Base-by-base conservation (phyloP, 352 stramenopile genomes). In the Phytophthora sojae region DNA sequence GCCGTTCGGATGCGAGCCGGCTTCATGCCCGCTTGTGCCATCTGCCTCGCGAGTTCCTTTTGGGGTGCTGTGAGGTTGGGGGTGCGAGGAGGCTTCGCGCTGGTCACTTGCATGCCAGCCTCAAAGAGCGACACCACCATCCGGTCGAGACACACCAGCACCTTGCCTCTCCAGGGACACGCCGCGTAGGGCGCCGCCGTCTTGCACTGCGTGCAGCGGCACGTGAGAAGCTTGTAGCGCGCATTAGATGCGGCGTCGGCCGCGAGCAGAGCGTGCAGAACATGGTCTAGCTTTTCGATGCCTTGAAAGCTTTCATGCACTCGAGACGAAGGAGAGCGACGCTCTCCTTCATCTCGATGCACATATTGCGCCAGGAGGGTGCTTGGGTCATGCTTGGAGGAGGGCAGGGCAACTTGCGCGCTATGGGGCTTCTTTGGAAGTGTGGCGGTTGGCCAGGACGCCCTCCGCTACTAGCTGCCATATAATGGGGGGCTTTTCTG, bases 221-320 rank as follows among this genome's bases (percentile, higher is more conserved):
- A 37, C 3, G 3, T 37, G 9, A 37, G 30, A 37, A 37, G 30
- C 30, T 37, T 30, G 30, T 37, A 37, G n/a, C n/a, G 6, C 35
- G 37, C 61, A 67, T 55, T 44, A 59, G 5, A 53, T 60, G 50
- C 49, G 50, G 32, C 15, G 49, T 58, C 12, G 51, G 14, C 2
- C 17, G 7, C 5, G 23, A 6, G 25, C 61, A 68, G 6, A 68
- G 7, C 3, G 37, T 68, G 25, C 42, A 68, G 9, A 57, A 61
- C 21, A 61, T 49, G 3, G 26, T 19, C 25, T 61, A 17, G 17
- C 29, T 56, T 37, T 68, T 61, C 3, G 35, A 32, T 1, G 11
- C 8, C 26, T 61, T 68, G 25, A 61, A 68, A 26, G 52, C 52
- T 42, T 68, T 68, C 61, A 61, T 57, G 37, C 42, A 68, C 11